Conservation (phyloP, 202 grass and related monocot genomes). For the Zizania palustris region DNA sequence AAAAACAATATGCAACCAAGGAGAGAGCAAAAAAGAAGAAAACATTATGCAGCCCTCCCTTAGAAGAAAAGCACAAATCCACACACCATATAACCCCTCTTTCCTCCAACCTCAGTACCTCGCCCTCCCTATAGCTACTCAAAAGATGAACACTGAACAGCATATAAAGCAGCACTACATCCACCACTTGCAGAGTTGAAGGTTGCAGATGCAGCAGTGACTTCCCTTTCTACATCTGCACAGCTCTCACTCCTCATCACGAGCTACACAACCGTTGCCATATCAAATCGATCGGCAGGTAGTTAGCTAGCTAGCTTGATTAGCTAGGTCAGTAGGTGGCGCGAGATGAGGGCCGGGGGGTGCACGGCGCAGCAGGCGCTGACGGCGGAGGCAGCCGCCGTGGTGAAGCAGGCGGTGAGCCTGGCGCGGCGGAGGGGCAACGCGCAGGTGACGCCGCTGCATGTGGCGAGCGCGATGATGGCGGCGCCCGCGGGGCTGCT, state of each 20-base stretch:
- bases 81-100: constrained; percentile 40
- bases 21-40: neutral
- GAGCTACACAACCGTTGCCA: constrained; percentile 14
- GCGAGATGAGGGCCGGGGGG: constrained; percentile 79
- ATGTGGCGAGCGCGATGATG: constrained; percentile 94
- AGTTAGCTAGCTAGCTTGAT: constrained; percentile 15
- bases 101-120: constrained; percentile 46
- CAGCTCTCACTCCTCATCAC: constrained; percentile 8
- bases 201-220: constrained; percentile 38
- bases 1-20: constrained; percentile 22
- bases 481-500: constrained; percentile 66
- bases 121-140: neutral
- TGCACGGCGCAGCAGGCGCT: constrained; percentile 88
- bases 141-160: constrained; percentile 53
- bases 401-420: constrained; percentile 79
- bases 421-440: constrained; percentile 75
- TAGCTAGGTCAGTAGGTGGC: neutral
- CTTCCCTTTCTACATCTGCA: constrained; percentile 44
- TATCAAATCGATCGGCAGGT: neutral
- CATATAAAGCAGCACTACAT: constrained; percentile 55
- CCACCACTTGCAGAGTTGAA: constrained; percentile 38
- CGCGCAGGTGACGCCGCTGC: constrained; percentile 92
- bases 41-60: constrained; percentile 38
- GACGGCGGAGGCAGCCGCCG: constrained; percentile 67
- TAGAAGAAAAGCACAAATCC: constrained; percentile 69